These are phyloP conservation scores for Mycena sp. DNA, from an alignment of 1,284 basidiomycete species.

Conservation along the genomic window DNA sequence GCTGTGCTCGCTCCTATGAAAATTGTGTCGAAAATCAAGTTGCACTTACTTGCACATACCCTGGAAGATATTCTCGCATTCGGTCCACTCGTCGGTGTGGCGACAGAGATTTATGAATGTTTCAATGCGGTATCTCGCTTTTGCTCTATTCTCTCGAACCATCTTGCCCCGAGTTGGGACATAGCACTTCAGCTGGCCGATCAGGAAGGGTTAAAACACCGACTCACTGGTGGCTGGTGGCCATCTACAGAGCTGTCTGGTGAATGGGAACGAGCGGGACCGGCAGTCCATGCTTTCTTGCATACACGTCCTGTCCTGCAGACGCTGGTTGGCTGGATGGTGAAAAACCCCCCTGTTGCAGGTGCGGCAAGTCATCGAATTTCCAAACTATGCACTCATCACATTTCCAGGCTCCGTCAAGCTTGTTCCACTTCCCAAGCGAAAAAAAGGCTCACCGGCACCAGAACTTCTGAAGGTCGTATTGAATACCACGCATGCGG, in stretches of 20 bases:
- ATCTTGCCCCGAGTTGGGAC: conserved; percentile 47
- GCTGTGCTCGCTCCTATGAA: conserved; percentile 39
- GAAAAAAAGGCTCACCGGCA: not conserved
- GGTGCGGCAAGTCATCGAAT: not conserved
- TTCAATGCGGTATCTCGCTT: conserved; percentile 49
- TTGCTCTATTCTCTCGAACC: conserved; percentile 45
- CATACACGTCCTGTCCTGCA: not conserved
- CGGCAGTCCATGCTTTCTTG: no score
- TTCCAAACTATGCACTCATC: not conserved
- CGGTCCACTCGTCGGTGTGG: not conserved
- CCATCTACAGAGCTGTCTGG: no score
- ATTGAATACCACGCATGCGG: not conserved
- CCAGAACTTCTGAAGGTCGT: not conserved
- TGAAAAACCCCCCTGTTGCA: not conserved
- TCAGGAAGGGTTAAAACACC: conserved; percentile 34
- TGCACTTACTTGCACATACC: conserved; percentile 47
- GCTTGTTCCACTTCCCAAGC: not conserved
- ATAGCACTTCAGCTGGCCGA: conserved; percentile 41
- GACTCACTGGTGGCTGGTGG: conserved; percentile 43
- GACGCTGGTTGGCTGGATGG: conserved; percentile 17
- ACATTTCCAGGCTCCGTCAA: not conserved
- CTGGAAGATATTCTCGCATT: conserved; percentile 26
- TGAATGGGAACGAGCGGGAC: no score
- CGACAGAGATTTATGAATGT: conserved; percentile 25
- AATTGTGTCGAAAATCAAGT: conserved; percentile 45